Percentiles rank a stretch among this genome's conserved stretches.
Evolutionary conservation across 495 filamentous ascomycete species (phyloP).

Genomic region (Aspergillus ostianus): DNA sequence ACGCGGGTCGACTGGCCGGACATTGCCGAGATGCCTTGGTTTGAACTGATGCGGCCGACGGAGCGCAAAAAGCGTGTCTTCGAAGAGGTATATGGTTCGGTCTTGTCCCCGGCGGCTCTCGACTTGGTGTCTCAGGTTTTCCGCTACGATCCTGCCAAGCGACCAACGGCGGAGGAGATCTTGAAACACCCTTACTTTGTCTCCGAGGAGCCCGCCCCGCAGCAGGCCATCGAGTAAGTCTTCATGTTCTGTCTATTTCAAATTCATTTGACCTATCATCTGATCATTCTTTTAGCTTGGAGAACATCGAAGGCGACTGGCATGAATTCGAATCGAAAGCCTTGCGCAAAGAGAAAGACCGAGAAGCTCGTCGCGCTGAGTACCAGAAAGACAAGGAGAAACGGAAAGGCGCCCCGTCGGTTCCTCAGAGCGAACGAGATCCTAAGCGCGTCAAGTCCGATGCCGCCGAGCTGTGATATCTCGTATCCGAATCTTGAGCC

Average conservation of each 20-base stretch:
- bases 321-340: slow-evolving; percentile 99
- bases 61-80: slow-evolving; percentile 77
- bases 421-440: slow-evolving; percentile 36
- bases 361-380: slow-evolving; percentile 65
- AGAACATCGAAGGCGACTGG: slow-evolving; percentile 90
- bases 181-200: slow-evolving; percentile 88
- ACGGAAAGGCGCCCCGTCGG: slow-evolving; percentile 37
- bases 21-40: slow-evolving; percentile 92
- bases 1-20: slow-evolving; percentile 81
- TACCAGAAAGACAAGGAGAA: slow-evolving; percentile 55
- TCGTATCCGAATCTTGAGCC: not conserved
- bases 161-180: slow-evolving; percentile 82
- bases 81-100: slow-evolving; percentile 72
- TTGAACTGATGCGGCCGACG: slow-evolving; percentile 77
- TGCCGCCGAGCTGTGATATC: slow-evolving; percentile 6
- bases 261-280: not conserved
- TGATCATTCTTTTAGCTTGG: slow-evolving; percentile 54
- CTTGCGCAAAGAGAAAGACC: slow-evolving; percentile 84
- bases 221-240: slow-evolving; percentile 80
- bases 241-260: slow-evolving; percentile 2
- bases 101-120: slow-evolving; percentile 73
- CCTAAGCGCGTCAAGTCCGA: slow-evolving; percentile 36
- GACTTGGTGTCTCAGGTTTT: slow-evolving; percentile 82
- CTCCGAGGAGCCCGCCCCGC: slow-evolving; percentile 73
- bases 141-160: slow-evolving; percentile 78